A percentile compares a stretch with the other conserved stretches of the same genome.
These are phyloP conservation scores for apple (Malus domestica) DNA, from an alignment of 306 rosid species.

Conservation along the genomic window ASM211411v1 NC_041797.1:35309501-35310000, in stretches of 20 bases:
- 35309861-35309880: not conserved
- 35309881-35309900: not conserved
- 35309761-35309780: constrained; percentile 19
- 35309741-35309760: constrained; percentile 32
- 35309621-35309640: not conserved
- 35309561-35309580: too few species aligned
- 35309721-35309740: constrained; percentile 45
- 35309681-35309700: constrained; percentile 7
- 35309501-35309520: too few species aligned
- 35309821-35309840: constrained; percentile 34
- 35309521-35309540: too few species aligned
- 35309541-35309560: too few species aligned
- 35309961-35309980: too few species aligned
- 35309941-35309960: too few species aligned
- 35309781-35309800: constrained; percentile 16
- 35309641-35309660: not conserved
- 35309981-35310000: too few species aligned
- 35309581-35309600: too few species aligned
- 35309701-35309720: constrained; percentile 27
- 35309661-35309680: not conserved
- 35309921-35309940: too few species aligned
- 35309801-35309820: constrained; percentile 27
- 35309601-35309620: too few species aligned
- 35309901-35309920: not conserved
- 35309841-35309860: not conserved